These are phyloP conservation scores for Carallia brachiata DNA, from an alignment of 345 rosid species.

Conservation along the genomic window DNA sequence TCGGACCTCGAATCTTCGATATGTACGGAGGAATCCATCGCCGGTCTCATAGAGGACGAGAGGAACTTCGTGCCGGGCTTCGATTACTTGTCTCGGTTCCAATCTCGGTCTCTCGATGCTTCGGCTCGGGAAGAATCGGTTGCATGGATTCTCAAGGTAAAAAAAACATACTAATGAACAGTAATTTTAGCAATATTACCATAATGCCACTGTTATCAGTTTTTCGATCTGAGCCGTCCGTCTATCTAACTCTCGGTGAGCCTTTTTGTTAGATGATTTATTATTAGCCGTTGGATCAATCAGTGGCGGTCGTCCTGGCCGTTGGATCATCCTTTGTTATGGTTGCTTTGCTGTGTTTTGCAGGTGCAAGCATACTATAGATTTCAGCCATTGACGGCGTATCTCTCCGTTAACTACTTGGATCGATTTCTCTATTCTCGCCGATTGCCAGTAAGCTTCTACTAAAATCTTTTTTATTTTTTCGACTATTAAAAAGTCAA, in stretches of 20 bases:
- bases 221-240: neutral
- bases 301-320: too few relatives aligned
- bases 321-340: neutral
- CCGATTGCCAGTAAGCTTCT: constrained; percentile 63
- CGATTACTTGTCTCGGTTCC: constrained; percentile 76
- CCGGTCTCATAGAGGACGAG: constrained; percentile 66
- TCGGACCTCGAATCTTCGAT: constrained; percentile 58
- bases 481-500: too few relatives aligned
- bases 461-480: too few relatives aligned
- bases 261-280: neutral
- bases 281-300: constrained; percentile 10
- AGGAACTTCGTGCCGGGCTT: constrained; percentile 79
- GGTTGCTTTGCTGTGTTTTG: constrained; percentile 5
- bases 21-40: constrained; percentile 56
- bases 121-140: constrained; percentile 83
- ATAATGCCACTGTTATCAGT: constrained; percentile 20
- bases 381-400: constrained; percentile 91
- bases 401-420: constrained; percentile 91
- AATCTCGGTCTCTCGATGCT: constrained; percentile 70
- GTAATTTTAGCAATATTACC: constrained; percentile 10
- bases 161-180: too few relatives aligned
- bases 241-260: too few relatives aligned
- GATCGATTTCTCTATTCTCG: constrained; percentile 83
- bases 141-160: constrained; percentile 96
- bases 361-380: constrained; percentile 72